phyloP scores from a whole-genome alignment of 768 basidiomycete genomes.

The Tephrocybe sp. region DNA sequence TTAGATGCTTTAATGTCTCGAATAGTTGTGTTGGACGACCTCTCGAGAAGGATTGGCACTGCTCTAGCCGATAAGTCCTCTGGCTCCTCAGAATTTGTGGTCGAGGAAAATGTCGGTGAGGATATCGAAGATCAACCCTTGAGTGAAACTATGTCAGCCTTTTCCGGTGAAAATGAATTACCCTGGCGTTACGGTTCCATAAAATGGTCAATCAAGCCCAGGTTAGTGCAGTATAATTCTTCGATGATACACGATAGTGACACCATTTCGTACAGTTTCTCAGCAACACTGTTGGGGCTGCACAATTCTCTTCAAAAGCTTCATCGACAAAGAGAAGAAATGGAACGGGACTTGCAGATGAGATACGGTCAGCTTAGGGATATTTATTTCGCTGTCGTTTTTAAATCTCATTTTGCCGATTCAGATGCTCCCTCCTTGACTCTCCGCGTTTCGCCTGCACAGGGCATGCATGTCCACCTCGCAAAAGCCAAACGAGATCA shows the following conservation, averaged over 20 bases:
- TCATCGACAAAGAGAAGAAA: slow-evolving; percentile 39
- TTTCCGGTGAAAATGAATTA: background rate
- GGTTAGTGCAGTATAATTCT: slow-evolving; percentile 37
- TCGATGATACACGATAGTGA: background rate
- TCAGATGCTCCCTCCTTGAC: slow-evolving; percentile 72
- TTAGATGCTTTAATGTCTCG: slow-evolving; percentile 51
- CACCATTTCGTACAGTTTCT: slow-evolving; percentile 49
- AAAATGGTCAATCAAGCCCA: slow-evolving; percentile 64
- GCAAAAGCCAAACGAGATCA: slow-evolving; percentile 63
- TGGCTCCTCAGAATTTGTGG: slow-evolving; percentile 1
- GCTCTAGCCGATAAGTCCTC: slow-evolving; percentile 20
- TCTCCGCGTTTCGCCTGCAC: slow-evolving; percentile 61
- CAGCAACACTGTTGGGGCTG: slow-evolving; percentile 44
- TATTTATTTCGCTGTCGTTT: background rate
- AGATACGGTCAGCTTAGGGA: slow-evolving; percentile 46
- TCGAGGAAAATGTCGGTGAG: background rate
- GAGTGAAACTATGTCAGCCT: slow-evolving; percentile 2
- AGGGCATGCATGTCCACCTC: slow-evolving; percentile 77
- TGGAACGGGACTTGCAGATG: slow-evolving; percentile 54
- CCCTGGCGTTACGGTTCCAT: slow-evolving; percentile 28
- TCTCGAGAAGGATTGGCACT: slow-evolving; percentile 54
- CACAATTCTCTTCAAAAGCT: slow-evolving; percentile 47
- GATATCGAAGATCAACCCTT: background rate
- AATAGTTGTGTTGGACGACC: slow-evolving; percentile 44
- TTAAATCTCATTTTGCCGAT: background rate